These are phyloP conservation scores for Sphaerulina vaccinii DNA, from an alignment of 2,329 filamentous ascomycete genomes.

Conservation along the genomic window DNA sequence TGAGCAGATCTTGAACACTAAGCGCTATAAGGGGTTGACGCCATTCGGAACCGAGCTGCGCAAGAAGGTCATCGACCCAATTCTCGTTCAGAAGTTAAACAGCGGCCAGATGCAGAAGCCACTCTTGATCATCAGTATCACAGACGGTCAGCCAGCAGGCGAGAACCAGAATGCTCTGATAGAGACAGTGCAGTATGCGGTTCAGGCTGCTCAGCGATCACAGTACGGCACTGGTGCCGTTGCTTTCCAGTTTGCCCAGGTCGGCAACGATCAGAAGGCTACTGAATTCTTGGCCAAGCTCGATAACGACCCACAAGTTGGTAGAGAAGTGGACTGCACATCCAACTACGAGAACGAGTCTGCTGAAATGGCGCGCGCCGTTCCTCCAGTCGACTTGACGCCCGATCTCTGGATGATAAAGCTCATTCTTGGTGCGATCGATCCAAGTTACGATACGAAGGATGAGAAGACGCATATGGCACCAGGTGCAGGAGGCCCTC, in stretches of 20 bases:
- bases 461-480: conserved; percentile 54
- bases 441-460: conserved; percentile 64
- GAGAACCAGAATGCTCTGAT: conserved; percentile 58
- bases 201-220: conserved; percentile 50
- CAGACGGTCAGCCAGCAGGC: conserved; percentile 65
- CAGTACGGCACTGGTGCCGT: conserved; percentile 57
- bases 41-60: conserved; percentile 64
- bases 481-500: conserved; percentile 33
- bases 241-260: conserved; percentile 67
- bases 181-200: conserved; percentile 57
- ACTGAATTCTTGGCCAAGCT: conserved; percentile 63
- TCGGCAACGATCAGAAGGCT: conserved; percentile 65
- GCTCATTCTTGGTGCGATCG: conserved; percentile 66
- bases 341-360: conserved; percentile 69
- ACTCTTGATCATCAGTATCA: conserved; percentile 64
- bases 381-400: conserved; percentile 62
- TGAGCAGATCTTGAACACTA: conserved; percentile 55
- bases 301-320: conserved; percentile 63
- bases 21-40: conserved; percentile 65
- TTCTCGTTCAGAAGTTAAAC: conserved; percentile 56
- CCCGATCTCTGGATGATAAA: conserved; percentile 67
- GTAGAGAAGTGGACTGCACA: conserved; percentile 64
- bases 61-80: conserved; percentile 62
- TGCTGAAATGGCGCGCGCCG: conserved; percentile 62
- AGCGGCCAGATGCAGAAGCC: conserved; percentile 60